Base-by-base conservation (phyloP, 768 basidiomycete genomes). In the Mycena leptocephala region DNA sequence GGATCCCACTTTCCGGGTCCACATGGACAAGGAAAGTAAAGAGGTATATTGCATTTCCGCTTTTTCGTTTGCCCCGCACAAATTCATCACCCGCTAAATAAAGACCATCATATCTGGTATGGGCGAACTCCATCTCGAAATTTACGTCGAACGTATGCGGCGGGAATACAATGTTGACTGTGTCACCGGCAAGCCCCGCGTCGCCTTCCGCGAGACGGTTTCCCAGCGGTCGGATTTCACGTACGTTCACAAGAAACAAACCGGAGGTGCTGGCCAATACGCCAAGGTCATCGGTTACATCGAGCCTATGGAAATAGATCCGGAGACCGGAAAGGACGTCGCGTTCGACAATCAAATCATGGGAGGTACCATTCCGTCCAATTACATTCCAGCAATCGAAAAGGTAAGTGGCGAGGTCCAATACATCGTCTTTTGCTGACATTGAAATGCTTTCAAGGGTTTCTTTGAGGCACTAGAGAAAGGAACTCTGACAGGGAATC, bases 81-180 rank as follows among this genome's bases (percentile, higher is more conserved):
- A 6, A 37, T 37, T 37, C 35, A 37, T 37, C n/a, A n/a, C n/a
- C n/a, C n/a, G n/a, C n/a, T n/a, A 13, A 6, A 37, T 8, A 22
- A 78, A 97, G 96, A 99, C 98, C 20, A 99, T 99, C 84, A 99
- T 99, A 78, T 99, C 97, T 35, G 98, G 98, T 26, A 99, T 99
- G 98, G 98, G 98, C 30, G 98, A 99, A 84, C 92, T 99, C 22
- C 98, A 99, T 83, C 91, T 99, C 28, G 98, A 99, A 82, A 98
- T 99, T 82, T 99, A 99, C 86, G 97, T 99, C 75, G 98, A 99
- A 83, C 96, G 98, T 48, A 99, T 99, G 97, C 94, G 93, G 80
- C 95, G 98, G 66, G 98, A 99, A 86, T 99, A 99, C 86, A 95
- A 95, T 70, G 96, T 97, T 24, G 93, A 96, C 53, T 98, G 97